Evolutionary conservation across 2,329 filamentous ascomycete genomes (phyloP).

Genomic region (Parastagonospora nodorum): DNA sequence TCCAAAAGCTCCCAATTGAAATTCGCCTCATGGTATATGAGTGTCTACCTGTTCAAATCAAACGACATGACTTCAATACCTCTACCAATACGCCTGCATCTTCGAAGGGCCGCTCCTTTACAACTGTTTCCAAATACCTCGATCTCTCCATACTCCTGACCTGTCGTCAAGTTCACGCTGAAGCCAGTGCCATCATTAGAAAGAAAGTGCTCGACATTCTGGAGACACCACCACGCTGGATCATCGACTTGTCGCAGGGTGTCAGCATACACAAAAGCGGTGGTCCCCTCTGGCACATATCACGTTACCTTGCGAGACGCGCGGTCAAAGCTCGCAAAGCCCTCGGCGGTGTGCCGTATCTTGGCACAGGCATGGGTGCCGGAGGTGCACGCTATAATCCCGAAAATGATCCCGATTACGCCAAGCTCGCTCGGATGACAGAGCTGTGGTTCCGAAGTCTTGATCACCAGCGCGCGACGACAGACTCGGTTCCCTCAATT

Average conservation of each 20-base stretch:
- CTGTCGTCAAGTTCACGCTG: background rate
- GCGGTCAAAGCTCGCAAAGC: background rate
- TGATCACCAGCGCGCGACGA: background rate
- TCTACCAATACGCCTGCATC: background rate
- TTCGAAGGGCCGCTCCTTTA: background rate
- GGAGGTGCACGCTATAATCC: background rate
- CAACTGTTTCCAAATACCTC: background rate
- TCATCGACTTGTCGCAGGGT: background rate
- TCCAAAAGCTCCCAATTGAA: background rate
- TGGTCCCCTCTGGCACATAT: constrained; percentile 1
- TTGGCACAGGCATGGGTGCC: background rate
- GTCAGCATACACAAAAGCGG: background rate
- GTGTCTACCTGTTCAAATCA: background rate
- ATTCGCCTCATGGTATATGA: constrained; percentile 2
- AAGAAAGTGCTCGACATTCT: background rate
- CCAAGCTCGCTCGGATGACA: background rate
- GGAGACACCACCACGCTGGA: background rate
- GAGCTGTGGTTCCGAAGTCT: background rate
- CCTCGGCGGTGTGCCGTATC: background rate
- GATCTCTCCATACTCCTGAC: background rate
- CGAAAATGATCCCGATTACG: background rate
- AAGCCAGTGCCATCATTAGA: background rate
- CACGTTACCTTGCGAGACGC: background rate
- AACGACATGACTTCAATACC: background rate
- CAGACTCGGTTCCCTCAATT: background rate